A percentile compares a stretch with the other conserved stretches of the same genome.
These are phyloP conservation scores for Penicillium sp. DNA, from an alignment of 2,329 filamentous ascomycete species.

Conservation along the genomic window DNA sequence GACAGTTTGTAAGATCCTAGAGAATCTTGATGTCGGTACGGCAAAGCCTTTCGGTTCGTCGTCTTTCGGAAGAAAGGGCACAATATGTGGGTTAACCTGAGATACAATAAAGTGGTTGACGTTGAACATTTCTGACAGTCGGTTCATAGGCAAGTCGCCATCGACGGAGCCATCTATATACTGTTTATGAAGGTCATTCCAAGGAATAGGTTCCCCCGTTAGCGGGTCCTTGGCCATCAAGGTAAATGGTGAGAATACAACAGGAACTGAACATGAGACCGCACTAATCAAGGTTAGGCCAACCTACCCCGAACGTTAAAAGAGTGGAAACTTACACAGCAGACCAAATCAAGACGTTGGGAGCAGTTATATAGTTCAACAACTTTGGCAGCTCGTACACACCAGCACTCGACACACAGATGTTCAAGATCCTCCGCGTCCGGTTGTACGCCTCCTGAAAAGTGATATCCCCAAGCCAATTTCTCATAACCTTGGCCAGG, in stretches of 20 bases:
- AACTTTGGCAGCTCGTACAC: slow-evolving; percentile 85
- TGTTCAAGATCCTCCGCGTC: slow-evolving; percentile 90
- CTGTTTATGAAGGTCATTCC: slow-evolving; percentile 82
- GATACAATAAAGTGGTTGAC: slow-evolving; percentile 98
- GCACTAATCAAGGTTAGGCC: slow-evolving; percentile 53
- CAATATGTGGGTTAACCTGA: slow-evolving; percentile 92
- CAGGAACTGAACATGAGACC: slow-evolving; percentile 91
- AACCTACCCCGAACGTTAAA: neutral
- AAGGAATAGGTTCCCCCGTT: slow-evolving; percentile 77
- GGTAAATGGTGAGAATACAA: slow-evolving; percentile 79
- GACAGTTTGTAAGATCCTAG: slow-evolving; percentile 67
- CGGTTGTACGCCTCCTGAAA: slow-evolving; percentile 96
- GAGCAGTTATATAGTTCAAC: slow-evolving; percentile 90
- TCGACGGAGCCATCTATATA: slow-evolving; percentile 97
- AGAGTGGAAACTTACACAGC: slow-evolving; percentile 66
- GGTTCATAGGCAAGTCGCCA: slow-evolving; percentile 89
- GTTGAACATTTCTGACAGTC: slow-evolving; percentile 93
- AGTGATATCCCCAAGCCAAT: slow-evolving; percentile 83
- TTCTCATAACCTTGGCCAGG: slow-evolving; percentile 79
- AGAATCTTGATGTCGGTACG: slow-evolving; percentile 39
- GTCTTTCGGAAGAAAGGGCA: slow-evolving; percentile 81
- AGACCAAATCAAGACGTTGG: slow-evolving; percentile 95
- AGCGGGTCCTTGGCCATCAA: slow-evolving; percentile 83
- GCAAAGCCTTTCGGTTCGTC: slow-evolving; percentile 52
- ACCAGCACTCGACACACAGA: slow-evolving; percentile 86